Conservation (phyloP, 2,329 filamentous ascomycete genomes). For the Hypoxylon rubiginosum region DNA sequence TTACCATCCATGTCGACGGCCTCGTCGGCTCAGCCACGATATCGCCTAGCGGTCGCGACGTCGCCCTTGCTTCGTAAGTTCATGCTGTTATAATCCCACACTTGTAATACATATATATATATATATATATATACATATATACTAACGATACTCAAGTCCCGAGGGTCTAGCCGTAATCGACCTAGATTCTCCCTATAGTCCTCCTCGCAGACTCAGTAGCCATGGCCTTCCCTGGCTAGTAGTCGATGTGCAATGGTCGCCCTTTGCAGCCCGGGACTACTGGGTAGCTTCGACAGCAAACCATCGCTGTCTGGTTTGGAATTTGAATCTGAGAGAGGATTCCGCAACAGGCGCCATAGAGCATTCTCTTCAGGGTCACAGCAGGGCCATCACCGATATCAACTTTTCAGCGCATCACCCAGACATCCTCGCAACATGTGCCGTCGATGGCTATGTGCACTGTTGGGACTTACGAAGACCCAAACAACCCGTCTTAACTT, state of each 20-base stretch:
- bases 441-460: conserved; percentile 92
- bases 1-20: conserved; percentile 85
- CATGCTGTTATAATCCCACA: background rate
- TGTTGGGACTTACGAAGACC: conserved; percentile 89
- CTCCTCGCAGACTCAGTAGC: conserved; percentile 82
- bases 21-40: conserved; percentile 91
- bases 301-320: conserved; percentile 95
- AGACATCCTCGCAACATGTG: conserved; percentile 89
- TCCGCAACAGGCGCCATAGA: conserved; percentile 80
- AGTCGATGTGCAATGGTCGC: conserved; percentile 96
- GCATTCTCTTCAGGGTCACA: conserved; percentile 87
- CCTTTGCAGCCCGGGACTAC: conserved; percentile 88
- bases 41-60: conserved; percentile 89
- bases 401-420: conserved; percentile 96
- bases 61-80: conserved; percentile 84
- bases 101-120: no score
- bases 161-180: conserved; percentile 93
- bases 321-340: conserved; percentile 83
- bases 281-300: conserved; percentile 97
- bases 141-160: conserved; percentile 64
- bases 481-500: conserved; percentile 79
- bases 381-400: conserved; percentile 92
- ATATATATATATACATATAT: no score
- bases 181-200: conserved; percentile 88
- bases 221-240: conserved; percentile 95